Evolutionary conservation across 495 filamentous ascomycete species (phyloP), one percentile per base, ranked within the genome.

Genomic region (Parathielavia hyrcaniae): DNA sequence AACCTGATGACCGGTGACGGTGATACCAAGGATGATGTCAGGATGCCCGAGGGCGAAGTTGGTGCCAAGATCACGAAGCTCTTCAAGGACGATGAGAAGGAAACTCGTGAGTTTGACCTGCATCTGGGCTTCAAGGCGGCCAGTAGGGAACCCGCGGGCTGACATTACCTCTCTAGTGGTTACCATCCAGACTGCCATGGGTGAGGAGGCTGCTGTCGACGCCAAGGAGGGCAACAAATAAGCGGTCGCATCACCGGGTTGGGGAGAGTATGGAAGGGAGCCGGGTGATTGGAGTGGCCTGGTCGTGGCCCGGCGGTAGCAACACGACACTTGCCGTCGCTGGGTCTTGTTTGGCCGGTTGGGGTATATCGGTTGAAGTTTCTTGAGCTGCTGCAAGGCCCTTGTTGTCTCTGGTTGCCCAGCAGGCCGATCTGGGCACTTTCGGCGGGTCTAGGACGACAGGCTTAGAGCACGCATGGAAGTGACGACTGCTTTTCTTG

Each of bases 131-230:
- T 26, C 12, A 23, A 43, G 10, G 2, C 46, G 1, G 12, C 16
- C 23, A 10, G 16, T 22, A 1, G 23, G 1, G 20, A 35, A 43
- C 30, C 13, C 23, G 36, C 9, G 55, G 55, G 30, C 64, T 73
- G 54, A 74, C 64, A 40, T n/a, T 40, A 35, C 4, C 19, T 19
- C 35, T 45, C 9, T 63, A 96, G 91, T 90, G 71, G 82, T 97
- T 68, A 88, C 90, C 64, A 81, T 99, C 74, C 87, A 92, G 70
- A 87, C 88, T 60, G 85, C 93, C 71, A 99, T 99, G 93, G 87
- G 87, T 66, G 91, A 97, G 75, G 90, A 97, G 82, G 80, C 82
- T 62, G 88, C 85, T 64, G 88, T 96, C 69, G 91, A 96, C 71
- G 86, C 85, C 77, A 96, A 98, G 83, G 92, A 97, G 77, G 87